These are phyloP conservation scores for Fonsecaea pedrosoi DNA, from an alignment of 2,329 filamentous ascomycete species.

Conservation along the genomic window DNA sequence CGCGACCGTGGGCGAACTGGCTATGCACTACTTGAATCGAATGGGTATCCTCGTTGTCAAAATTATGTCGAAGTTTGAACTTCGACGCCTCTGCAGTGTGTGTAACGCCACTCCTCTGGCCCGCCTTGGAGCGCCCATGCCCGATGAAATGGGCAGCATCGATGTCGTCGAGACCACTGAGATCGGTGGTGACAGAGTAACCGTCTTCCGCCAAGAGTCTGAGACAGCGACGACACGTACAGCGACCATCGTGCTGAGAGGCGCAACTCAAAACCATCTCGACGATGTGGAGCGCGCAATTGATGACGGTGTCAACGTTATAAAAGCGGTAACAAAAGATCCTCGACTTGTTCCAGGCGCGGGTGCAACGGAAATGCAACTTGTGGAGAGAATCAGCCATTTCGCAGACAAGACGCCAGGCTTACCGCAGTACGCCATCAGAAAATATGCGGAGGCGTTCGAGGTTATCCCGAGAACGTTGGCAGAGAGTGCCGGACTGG, in stretches of 20 bases:
- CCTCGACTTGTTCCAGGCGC: constrained; percentile 89
- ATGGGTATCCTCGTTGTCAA: constrained; percentile 96
- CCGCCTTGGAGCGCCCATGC: constrained; percentile 94
- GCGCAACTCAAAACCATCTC: constrained; percentile 96
- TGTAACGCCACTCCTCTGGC: constrained; percentile 97
- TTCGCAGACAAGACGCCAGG: constrained; percentile 92
- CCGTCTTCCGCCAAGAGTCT: constrained; percentile 92
- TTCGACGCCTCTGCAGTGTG: constrained; percentile 91
- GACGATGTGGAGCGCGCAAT: constrained; percentile 97
- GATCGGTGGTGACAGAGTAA: constrained; percentile 97
- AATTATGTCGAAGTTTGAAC: constrained; percentile 96
- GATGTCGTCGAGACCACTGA: constrained; percentile 97
- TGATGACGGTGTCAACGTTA: constrained; percentile 96
- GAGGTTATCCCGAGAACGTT: constrained; percentile 94
- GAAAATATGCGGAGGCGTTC: constrained; percentile 96
- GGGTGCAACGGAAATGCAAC: constrained; percentile 90
- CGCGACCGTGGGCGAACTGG: constrained; percentile 91
- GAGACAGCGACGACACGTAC: constrained; percentile 83
- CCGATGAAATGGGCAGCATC: constrained; percentile 97
- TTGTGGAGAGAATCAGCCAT: constrained; percentile 88
- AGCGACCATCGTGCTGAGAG: constrained; percentile 89
- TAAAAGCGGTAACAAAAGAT: constrained; percentile 97
- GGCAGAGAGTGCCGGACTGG: constrained; percentile 91
- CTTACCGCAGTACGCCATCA: constrained; percentile 92
- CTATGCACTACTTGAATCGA: constrained; percentile 96